Evolutionary conservation across 805 yeast genomes (phyloP).

Genomic region (Huiozyma sinensis): DNA sequence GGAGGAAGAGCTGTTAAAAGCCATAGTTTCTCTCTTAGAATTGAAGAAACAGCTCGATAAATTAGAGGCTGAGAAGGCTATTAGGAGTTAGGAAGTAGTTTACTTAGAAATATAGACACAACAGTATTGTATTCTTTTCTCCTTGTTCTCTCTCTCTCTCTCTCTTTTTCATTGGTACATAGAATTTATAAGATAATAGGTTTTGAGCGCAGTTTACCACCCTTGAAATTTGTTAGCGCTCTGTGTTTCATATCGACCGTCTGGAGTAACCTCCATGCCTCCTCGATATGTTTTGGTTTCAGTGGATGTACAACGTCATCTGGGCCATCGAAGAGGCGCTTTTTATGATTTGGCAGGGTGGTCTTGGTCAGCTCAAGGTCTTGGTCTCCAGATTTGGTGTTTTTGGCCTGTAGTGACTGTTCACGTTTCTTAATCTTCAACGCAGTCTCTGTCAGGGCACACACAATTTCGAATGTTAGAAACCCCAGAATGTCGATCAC

Average conservation of each 20-base stretch:
- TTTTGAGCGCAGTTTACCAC: constrained; percentile 28
- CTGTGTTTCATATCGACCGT: constrained; percentile 42
- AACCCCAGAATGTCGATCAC: constrained; percentile 93
- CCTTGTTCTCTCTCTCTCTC: too few relatives aligned
- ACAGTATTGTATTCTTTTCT: too few relatives aligned
- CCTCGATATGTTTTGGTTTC: constrained; percentile 69
- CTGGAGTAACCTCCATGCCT: constrained; percentile 81
- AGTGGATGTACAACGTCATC: constrained; percentile 75
- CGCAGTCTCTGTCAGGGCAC: constrained; percentile 88
- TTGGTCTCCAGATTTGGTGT: constrained; percentile 28
- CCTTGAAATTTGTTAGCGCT: constrained; percentile 62
- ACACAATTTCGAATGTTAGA: constrained; percentile 91
- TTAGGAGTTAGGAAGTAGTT: constrained; percentile 25
- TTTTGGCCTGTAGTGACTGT: constrained; percentile 35
- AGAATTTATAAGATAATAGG: constrained; percentile 26
- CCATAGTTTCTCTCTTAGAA: constrained; percentile 65
- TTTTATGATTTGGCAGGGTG: constrained; percentile 31
- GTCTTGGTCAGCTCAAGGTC: constrained; percentile 31
- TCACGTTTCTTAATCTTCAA: constrained; percentile 65
- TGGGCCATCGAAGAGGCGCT: constrained; percentile 74
- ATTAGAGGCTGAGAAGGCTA: constrained; percentile 63
- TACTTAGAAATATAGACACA: background rate
- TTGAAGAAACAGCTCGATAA: constrained; percentile 81
- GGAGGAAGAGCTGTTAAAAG: constrained; percentile 64
- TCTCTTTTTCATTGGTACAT: too few relatives aligned